Evolutionary conservation across 495 filamentous ascomycete species (phyloP).

Genomic region (Cudoniella acicularis): DNA sequence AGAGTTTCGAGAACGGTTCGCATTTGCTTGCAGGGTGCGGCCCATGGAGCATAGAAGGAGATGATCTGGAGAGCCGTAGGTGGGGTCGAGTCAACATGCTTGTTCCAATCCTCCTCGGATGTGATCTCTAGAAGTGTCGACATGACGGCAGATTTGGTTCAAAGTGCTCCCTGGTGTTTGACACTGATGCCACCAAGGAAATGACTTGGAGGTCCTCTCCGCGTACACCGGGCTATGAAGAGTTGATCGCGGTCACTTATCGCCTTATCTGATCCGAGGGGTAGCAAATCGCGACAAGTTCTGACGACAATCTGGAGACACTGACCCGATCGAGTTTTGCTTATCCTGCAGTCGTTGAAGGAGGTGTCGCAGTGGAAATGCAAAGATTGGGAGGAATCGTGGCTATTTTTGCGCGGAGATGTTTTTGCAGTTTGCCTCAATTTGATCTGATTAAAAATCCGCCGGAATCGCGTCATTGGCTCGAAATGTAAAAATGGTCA

Average conservation of each 20-base stretch:
- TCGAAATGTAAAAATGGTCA: too few relatives aligned
- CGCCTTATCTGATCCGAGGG: neutral
- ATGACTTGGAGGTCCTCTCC: neutral
- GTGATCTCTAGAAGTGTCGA: slow-evolving; percentile 71
- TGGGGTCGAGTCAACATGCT: slow-evolving; percentile 59
- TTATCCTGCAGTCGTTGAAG: neutral
- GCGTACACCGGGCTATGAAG: neutral
- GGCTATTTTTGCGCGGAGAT: neutral
- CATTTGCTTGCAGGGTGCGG: slow-evolving; percentile 92
- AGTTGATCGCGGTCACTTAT: neutral
- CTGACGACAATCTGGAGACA: neutral
- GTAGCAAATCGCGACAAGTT: neutral
- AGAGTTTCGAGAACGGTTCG: slow-evolving; percentile 78
- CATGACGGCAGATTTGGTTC: slow-evolving; percentile 39
- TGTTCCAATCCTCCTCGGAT: slow-evolving; percentile 61
- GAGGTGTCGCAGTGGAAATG: neutral
- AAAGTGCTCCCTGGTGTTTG: too few relatives aligned
- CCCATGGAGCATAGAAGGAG: slow-evolving; percentile 95
- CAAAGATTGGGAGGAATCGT: neutral
- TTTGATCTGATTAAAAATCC: neutral
- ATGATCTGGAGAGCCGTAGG: slow-evolving; percentile 69
- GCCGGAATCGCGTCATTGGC: neutral
- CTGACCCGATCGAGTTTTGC: neutral
- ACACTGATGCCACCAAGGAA: too few relatives aligned
- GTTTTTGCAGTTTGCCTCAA: neutral